A percentile compares a stretch with the other conserved stretches of the same genome.
phyloP scores from a whole-genome alignment of 2,329 filamentous ascomycete species.

The Cadophora malorum region DNA sequence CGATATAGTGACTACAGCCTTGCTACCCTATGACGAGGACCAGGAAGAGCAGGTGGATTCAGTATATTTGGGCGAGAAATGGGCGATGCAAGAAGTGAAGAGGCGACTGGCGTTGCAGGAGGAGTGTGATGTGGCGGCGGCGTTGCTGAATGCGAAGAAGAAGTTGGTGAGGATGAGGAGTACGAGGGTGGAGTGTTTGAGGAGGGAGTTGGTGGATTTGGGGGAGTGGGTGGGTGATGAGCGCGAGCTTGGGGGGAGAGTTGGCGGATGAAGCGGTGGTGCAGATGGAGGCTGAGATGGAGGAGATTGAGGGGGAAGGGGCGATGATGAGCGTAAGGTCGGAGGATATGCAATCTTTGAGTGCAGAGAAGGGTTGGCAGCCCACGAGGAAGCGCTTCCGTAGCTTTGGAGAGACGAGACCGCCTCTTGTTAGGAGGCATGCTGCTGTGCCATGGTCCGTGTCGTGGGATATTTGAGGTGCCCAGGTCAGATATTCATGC shows the following conservation, averaged over 20 bases:
- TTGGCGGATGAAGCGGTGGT: not conserved
- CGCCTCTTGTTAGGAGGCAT: not conserved
- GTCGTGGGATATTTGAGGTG: not conserved
- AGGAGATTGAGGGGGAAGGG: too few relatives aligned
- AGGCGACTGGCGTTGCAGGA: not conserved
- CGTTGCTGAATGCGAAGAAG: not conserved
- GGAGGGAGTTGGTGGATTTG: not conserved
- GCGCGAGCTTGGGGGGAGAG: not conserved
- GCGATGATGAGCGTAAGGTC: not conserved
- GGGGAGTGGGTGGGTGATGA: not conserved
- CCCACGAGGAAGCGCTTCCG: not conserved
- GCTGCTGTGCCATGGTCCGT: not conserved
- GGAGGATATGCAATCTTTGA: too few relatives aligned
- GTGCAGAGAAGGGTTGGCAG: too few relatives aligned
- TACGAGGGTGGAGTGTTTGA: not conserved
- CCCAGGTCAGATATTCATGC: not conserved
- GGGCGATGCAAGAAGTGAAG: not conserved
- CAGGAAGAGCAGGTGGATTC: too few relatives aligned
- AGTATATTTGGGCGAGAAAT: not conserved
- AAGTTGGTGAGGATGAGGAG: not conserved
- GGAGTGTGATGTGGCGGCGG: not conserved
- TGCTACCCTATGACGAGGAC: not conserved
- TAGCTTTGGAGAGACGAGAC: not conserved
- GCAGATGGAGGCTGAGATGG: not conserved
- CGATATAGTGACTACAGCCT: not conserved